These are phyloP conservation scores for Acacia crassicarpa DNA, from an alignment of 306 rosid species.

Conservation along the genomic window DNA sequence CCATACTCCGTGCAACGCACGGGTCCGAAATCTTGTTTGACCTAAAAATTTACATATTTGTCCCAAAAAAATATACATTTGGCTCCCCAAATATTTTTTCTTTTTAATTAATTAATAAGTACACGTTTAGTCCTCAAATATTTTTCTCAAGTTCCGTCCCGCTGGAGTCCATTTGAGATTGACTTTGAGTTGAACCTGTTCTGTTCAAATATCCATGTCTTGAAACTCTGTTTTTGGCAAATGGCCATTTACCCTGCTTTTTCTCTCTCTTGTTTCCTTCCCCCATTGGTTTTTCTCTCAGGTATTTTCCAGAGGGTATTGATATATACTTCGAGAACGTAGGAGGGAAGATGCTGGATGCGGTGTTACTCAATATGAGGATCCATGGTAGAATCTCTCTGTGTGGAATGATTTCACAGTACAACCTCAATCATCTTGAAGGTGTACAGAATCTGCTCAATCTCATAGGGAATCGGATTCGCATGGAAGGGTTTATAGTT, in stretches of 20 bases:
- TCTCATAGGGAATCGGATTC: constrained; percentile 41
- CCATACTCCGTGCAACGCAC: no score
- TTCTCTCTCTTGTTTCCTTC: background rate
- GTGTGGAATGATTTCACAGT: constrained; percentile 57
- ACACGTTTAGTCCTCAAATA: no score
- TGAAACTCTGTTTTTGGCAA: background rate
- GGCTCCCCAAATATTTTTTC: no score
- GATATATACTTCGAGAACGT: constrained; percentile 64
- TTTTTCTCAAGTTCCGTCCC: no score
- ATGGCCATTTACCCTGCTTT: background rate
- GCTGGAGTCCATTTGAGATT: background rate
- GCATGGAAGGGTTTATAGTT: constrained; percentile 49
- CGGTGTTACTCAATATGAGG: constrained; percentile 53
- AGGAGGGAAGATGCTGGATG: constrained; percentile 60
- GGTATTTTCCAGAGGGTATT: constrained; percentile 55
- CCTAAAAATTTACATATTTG: no score
- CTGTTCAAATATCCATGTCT: background rate
- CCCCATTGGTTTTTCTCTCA: background rate
- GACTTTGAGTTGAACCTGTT: background rate
- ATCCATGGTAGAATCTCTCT: constrained; percentile 47
- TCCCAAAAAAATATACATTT: no score
- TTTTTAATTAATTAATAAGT: no score
- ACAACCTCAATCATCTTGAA: constrained; percentile 34
- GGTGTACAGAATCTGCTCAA: constrained; percentile 39
- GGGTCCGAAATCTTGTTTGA: no score